Evolutionary conservation across 768 basidiomycete species (phyloP).

Genomic region (Psilocybe tampanensis): DNA sequence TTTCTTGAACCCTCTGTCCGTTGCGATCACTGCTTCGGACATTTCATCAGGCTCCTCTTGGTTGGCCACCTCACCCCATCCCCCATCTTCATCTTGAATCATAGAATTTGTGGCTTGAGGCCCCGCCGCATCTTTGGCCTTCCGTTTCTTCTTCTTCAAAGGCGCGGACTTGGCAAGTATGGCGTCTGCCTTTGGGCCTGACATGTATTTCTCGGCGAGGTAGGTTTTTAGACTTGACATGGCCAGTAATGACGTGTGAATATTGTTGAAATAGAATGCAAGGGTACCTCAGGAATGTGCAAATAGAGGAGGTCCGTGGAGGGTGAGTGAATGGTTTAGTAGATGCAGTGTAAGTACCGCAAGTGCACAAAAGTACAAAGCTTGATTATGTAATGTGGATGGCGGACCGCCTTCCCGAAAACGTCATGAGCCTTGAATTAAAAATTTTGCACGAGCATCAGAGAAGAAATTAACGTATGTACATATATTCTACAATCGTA

Average conservation of each 20-base stretch:
- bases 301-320: too few species aligned
- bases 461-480: not conserved
- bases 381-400: not conserved
- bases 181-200: conserved; percentile 94
- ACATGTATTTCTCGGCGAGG: conserved; percentile 93
- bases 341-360: not conserved
- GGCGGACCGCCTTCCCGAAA: not conserved
- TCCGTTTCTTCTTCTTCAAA: conserved; percentile 81
- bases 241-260: too few species aligned
- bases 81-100: conserved; percentile 72
- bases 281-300: too few species aligned
- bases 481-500: not conserved
- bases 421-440: too few species aligned
- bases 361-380: too few species aligned
- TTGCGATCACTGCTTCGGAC: conserved; percentile 67
- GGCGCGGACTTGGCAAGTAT: conserved; percentile 71
- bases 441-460: too few species aligned
- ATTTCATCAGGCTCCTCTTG: conserved; percentile 59
- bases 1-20: conserved; percentile 81
- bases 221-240: conserved; percentile 76
- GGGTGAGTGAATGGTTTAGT: not conserved
- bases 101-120: conserved; percentile 29
- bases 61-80: conserved; percentile 55
- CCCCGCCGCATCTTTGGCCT: conserved; percentile 36
- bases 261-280: too few species aligned